Conservation (phyloP, 2,329 filamentous ascomycete genomes). For the Colletotrichum viniferum region DNA sequence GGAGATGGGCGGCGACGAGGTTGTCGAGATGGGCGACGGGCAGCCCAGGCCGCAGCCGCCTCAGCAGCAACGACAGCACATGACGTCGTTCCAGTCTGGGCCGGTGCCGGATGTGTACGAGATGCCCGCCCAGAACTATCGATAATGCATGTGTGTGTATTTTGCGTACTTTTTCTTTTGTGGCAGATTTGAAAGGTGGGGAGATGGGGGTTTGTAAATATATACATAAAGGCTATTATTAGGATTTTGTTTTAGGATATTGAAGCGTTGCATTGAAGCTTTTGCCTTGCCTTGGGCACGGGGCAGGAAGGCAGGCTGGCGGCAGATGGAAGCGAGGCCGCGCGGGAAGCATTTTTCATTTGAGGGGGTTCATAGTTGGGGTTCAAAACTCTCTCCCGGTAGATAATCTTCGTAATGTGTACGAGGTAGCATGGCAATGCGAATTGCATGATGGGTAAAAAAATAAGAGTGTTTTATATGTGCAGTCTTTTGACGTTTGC, state of each 20-base stretch:
- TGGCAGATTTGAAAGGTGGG: background rate
- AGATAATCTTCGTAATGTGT: slow-evolving; percentile 20
- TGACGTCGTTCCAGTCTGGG: slow-evolving; percentile 35
- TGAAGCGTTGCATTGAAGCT: background rate
- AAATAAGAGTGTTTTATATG: background rate
- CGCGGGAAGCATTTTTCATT: background rate
- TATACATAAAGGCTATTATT: background rate
- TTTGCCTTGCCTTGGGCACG: background rate
- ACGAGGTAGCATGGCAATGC: background rate
- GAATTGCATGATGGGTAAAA: background rate
- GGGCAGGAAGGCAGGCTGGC: background rate
- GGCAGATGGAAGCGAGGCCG: background rate
- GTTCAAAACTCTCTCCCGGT: background rate
- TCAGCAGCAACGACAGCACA: slow-evolving; percentile 22
- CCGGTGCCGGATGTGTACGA: slow-evolving; percentile 40
- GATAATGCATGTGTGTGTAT: slow-evolving; percentile 25
- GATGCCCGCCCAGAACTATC: slow-evolving; percentile 44
- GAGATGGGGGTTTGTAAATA: background rate
- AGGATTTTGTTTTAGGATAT: background rate
- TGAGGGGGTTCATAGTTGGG: background rate
- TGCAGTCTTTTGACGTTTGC: background rate
- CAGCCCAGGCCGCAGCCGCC: slow-evolving; percentile 11
- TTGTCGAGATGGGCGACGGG: slow-evolving; percentile 38
- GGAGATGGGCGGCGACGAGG: slow-evolving; percentile 21
- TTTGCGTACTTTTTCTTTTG: background rate